These are phyloP conservation scores for Lagenidium sp. DNA, from an alignment of 352 stramenopile species.

Conservation along the genomic window DNA sequence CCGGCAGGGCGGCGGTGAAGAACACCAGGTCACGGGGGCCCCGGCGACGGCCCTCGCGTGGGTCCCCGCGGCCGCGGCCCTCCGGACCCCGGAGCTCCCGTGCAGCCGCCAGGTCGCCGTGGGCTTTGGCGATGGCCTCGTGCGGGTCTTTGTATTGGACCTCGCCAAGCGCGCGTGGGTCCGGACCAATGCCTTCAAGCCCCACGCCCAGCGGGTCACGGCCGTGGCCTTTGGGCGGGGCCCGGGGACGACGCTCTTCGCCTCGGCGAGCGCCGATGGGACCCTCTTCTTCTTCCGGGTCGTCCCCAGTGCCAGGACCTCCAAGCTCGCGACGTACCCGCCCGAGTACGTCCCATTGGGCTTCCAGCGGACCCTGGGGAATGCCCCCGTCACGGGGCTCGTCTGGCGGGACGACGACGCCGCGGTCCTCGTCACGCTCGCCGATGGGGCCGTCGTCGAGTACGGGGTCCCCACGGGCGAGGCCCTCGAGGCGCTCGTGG, in stretches of 20 bases:
- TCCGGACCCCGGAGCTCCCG: conserved; percentile 31
- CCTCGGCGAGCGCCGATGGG: conserved; percentile 62
- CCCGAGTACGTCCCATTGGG: conserved; percentile 65
- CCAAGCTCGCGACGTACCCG: conserved; percentile 40
- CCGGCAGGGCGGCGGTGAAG: too few relatives aligned
- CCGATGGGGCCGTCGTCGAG: conserved; percentile 46
- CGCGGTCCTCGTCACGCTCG: conserved; percentile 59
- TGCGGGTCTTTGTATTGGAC: conserved; percentile 64
- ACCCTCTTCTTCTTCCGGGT: conserved; percentile 86
- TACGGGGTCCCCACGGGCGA: conserved; percentile 39
- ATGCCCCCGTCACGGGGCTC: conserved; percentile 24
- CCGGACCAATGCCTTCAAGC: conserved; percentile 80
- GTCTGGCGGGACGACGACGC: conserved; percentile 62
- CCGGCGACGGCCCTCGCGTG: conserved; percentile 60
- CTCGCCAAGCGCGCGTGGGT: conserved; percentile 37
- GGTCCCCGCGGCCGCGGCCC: conserved; percentile 39
- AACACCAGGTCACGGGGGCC: background rate
- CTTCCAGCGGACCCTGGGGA: conserved; percentile 37
- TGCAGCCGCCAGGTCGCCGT: conserved; percentile 73
- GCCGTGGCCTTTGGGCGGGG: conserved; percentile 62
- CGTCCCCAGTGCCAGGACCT: conserved; percentile 32
- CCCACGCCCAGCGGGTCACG: conserved; percentile 71
- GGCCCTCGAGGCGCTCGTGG: conserved; percentile 12
- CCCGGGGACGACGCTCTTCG: conserved; percentile 60
- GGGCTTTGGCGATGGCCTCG: conserved; percentile 85